These are phyloP conservation scores for Coccomyxa sp. DNA, from an alignment of 139 green algal species.

Conservation along the genomic window DNA sequence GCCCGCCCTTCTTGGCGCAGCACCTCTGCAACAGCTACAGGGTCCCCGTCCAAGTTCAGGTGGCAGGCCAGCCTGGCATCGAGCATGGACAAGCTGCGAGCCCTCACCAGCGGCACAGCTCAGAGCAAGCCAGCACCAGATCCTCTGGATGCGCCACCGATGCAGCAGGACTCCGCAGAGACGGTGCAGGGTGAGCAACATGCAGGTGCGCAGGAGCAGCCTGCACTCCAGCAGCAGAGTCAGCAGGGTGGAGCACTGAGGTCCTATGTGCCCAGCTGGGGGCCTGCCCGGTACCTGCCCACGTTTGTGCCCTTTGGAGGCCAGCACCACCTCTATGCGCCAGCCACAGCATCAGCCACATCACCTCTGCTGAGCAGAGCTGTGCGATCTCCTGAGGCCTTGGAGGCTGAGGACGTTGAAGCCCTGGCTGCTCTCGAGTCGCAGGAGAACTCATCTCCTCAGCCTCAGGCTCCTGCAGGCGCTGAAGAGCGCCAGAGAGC, in stretches of 20 bases:
- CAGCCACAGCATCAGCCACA: background rate
- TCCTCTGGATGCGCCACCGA: background rate
- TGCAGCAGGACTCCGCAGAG: background rate
- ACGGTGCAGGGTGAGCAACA: background rate
- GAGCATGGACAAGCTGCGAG: too few relatives aligned
- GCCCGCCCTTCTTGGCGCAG: too few relatives aligned
- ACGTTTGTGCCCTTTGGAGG: constrained; percentile 1
- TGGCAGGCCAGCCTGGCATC: too few relatives aligned
- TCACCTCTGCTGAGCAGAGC: too few relatives aligned
- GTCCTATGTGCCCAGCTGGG: background rate
- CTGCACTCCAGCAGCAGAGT: background rate
- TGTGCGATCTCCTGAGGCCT: background rate
- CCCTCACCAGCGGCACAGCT: background rate
- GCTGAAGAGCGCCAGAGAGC: too few relatives aligned
- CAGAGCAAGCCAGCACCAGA: background rate
- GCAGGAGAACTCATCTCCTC: too few relatives aligned
- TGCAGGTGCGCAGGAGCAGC: background rate
- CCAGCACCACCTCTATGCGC: background rate
- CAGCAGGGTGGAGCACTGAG: background rate
- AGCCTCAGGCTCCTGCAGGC: too few relatives aligned
- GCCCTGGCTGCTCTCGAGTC: background rate
- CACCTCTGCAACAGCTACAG: background rate
- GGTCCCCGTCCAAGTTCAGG: background rate
- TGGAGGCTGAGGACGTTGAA: background rate
- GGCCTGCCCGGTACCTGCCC: background rate